Evolutionary conservation across 2,329 filamentous ascomycete species (phyloP).

Genomic region (Drechslerella dactyloides): DNA sequence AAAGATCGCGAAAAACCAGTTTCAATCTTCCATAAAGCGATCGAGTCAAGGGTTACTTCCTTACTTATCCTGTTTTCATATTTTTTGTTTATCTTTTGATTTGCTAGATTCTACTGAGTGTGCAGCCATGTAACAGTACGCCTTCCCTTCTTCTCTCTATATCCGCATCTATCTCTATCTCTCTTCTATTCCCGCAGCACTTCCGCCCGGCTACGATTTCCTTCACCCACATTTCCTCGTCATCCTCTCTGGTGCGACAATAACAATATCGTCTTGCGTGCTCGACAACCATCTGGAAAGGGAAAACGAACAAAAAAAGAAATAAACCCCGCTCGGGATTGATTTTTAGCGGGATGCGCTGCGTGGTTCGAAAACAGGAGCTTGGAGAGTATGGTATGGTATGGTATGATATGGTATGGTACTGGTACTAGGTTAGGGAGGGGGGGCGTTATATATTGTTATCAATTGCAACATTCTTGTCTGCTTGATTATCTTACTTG

Average conservation of each 20-base stretch:
- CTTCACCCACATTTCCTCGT: conserved; percentile 18
- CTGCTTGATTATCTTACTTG: neutral
- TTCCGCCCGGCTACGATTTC: neutral
- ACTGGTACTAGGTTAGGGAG: neutral
- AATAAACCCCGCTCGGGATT: conserved; percentile 42
- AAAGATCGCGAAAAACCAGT: neutral
- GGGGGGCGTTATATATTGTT: conserved; percentile 4
- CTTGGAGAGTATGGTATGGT: conserved; percentile 11
- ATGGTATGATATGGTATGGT: conserved; percentile 10
- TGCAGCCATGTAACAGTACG: conserved; percentile 9
- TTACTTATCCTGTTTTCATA: neutral
- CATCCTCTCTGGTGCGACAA: conserved; percentile 38
- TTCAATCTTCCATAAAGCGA: neutral
- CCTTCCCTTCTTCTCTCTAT: conserved; percentile 11
- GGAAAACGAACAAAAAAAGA: neutral
- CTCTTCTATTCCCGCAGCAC: conserved; percentile 17
- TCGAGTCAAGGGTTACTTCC: neutral
- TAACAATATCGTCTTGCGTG: neutral
- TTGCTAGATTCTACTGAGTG: conserved; percentile 8
- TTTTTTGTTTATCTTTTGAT: neutral
- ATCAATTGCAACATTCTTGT: too few species aligned
- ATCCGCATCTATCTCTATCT: conserved; percentile 18
- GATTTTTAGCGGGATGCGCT: conserved; percentile 40
- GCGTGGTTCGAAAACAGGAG: conserved; percentile 37
- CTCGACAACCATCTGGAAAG: too few species aligned